phyloP scores from a whole-genome alignment of 1,139 yeast genomes.

The Debaryomycetaceae sp. region DNA sequence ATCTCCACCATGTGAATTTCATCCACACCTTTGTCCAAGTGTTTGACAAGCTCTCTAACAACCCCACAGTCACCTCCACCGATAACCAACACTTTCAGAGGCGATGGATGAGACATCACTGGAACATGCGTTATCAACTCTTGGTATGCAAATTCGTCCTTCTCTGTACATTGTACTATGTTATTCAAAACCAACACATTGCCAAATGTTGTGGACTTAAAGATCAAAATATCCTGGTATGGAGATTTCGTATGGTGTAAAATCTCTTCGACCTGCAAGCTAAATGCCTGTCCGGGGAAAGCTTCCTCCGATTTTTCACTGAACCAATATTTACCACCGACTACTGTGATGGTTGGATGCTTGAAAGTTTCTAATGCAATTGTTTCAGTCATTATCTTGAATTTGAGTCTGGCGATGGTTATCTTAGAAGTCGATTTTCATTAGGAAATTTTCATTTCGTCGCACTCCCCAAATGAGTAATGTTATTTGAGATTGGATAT shows the following conservation, averaged over 20 bases:
- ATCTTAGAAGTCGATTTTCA: background rate
- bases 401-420: background rate
- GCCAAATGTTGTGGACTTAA: constrained; percentile 73
- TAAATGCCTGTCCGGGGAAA: constrained; percentile 47
- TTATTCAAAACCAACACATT: constrained; percentile 85
- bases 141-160: constrained; percentile 88
- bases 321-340: constrained; percentile 37
- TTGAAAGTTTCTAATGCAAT: constrained; percentile 16
- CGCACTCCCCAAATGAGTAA: background rate
- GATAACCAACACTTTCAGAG: constrained; percentile 74
- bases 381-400: background rate
- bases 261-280: constrained; percentile 31
- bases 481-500: background rate
- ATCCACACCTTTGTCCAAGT: constrained; percentile 53
- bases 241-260: constrained; percentile 35
- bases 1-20: constrained; percentile 83
- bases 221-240: constrained; percentile 58
- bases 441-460: background rate
- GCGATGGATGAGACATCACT: constrained; percentile 68
- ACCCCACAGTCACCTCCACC: constrained; percentile 98
- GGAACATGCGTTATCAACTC: constrained; percentile 86
- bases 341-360: constrained; percentile 26
- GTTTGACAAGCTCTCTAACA: constrained; percentile 79
- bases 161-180: constrained; percentile 82
- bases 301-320: constrained; percentile 33